Percentiles rank a stretch among this genome's conserved stretches.
Evolutionary conservation across 176 grass and related monocot species (phyloP).

Genomic region (Paspalum notatum): DNA sequence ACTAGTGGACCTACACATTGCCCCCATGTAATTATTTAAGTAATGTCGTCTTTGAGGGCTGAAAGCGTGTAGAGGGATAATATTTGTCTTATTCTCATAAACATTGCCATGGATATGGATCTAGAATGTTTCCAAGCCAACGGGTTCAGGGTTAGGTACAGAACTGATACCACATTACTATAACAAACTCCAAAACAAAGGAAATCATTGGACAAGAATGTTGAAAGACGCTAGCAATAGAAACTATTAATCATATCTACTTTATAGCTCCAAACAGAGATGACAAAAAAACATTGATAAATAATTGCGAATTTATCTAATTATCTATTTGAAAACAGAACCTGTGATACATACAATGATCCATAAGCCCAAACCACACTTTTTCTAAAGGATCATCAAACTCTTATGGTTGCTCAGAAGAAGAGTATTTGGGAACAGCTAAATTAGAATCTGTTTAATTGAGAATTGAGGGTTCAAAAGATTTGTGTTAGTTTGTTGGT

Average conservation of each 20-base stretch:
- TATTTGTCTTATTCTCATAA: not conserved
- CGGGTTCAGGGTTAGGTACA: not conserved
- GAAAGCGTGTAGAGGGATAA: slow-evolving; percentile 41
- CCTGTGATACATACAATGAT: not conserved
- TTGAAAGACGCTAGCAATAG: not conserved
- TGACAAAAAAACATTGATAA: not conserved
- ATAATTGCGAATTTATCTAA: not conserved
- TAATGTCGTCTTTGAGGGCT: slow-evolving; percentile 47
- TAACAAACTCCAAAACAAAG: not conserved
- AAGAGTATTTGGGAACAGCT: not conserved
- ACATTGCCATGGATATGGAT: slow-evolving; percentile 16
- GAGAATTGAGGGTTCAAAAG: no score
- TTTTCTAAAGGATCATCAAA: slow-evolving; percentile 3
- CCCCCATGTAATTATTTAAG: not conserved
- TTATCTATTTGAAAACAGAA: not conserved
- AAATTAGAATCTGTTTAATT: not conserved
- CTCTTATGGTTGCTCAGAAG: not conserved
- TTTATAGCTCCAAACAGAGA: not conserved
- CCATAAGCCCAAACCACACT: not conserved
- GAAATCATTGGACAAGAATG: not conserved
- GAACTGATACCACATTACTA: not conserved
- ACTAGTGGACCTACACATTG: not conserved
- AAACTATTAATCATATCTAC: not conserved
- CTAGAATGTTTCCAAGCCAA: not conserved
- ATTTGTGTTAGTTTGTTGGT: not conserved